These are phyloP conservation scores for Russula virescens DNA, from an alignment of 768 basidiomycete genomes.

Conservation along the genomic window DNA sequence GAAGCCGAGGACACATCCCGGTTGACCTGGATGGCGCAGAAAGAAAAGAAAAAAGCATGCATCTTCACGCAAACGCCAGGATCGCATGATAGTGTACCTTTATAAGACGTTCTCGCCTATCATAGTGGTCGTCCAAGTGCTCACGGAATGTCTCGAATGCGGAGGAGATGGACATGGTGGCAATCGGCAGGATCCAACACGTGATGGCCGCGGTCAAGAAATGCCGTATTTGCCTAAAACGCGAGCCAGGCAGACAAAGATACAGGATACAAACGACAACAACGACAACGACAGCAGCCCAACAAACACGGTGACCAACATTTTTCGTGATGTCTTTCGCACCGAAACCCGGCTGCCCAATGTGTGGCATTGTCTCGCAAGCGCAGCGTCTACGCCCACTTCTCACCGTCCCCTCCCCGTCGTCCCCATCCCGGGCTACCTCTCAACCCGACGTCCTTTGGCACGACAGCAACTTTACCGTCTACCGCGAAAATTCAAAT, in stretches of 20 bases:
- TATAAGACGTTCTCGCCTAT: constrained; percentile 84
- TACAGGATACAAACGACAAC: no score
- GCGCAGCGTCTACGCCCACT: constrained; percentile 39
- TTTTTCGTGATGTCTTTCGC: constrained; percentile 45
- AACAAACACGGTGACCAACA: no score
- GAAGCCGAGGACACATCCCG: constrained; percentile 88
- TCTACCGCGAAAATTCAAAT: constrained; percentile 61
- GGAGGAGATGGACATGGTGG: constrained; percentile 26
- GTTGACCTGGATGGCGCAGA: constrained; percentile 45
- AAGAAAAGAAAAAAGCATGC: constrained; percentile 8
- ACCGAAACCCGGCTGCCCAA: constrained; percentile 64
- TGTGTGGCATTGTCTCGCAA: constrained; percentile 66
- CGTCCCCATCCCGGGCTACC: constrained; percentile 36
- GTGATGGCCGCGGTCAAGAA: neutral
- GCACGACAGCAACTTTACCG: constrained; percentile 73
- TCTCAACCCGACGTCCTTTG: constrained; percentile 60
- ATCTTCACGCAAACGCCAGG: neutral
- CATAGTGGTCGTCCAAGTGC: constrained; percentile 78
- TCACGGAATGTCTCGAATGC: constrained; percentile 59
- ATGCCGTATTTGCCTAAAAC: no score
- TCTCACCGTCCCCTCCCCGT: constrained; percentile 39
- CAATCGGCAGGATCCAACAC: constrained; percentile 1
- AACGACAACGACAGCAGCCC: no score
- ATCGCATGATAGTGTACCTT: constrained; percentile 48
- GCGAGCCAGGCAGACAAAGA: no score